Evolutionary conservation across 352 stramenopile genomes (phyloP), one percentile per base, ranked within the genome.

Genomic region (Globisporangium barbulae): DNA sequence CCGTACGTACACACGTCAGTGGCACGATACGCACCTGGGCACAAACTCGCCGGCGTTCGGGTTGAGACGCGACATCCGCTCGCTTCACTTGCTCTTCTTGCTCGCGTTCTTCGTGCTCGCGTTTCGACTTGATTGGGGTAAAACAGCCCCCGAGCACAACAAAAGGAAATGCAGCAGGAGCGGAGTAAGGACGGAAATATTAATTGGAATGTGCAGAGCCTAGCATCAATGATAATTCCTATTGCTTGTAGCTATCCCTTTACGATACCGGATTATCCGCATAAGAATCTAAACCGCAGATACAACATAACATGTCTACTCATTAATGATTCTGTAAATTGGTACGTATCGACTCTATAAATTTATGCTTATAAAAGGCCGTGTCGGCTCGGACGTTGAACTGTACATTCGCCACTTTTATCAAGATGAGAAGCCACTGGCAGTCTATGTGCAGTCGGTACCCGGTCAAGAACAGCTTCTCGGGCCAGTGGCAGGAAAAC

Each of bases 1-100:
- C 5, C 10, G n/a, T n/a, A 66, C 19, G 19, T 13, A 45, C 39
- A 45, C 12, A n/a, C 13, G 15, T 17, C 39, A 45, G 39, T 17
- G 15, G 39, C 39, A 45, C 13, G 15, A 0, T 12, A 45, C 79
- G 55, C 62, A 90, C 85, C 78, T 91, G 35, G 85, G 85, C 56
- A 91, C 81, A 65, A 86, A 93, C 66, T 86, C 85, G 76, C 83
- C 82, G n/a, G 85, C 85, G 69, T 93, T 90, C 58, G 85, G 85
- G 67, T 93, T 93, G 61, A 93, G 79, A 50, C 68, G 71, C 42
- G 75, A 79, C 70, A 81, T 81, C 25, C 45, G 58, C 35, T 53
- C 15, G 48, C 31, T 55, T 45, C 28, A 7, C 22, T 52, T 61
- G 31, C 53, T 59, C 19, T 15, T 53, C n/a, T 21, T 28, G 42